Evolutionary conservation across 495 filamentous ascomycete species (phyloP).

Genomic region (Platismatia glauca): DNA sequence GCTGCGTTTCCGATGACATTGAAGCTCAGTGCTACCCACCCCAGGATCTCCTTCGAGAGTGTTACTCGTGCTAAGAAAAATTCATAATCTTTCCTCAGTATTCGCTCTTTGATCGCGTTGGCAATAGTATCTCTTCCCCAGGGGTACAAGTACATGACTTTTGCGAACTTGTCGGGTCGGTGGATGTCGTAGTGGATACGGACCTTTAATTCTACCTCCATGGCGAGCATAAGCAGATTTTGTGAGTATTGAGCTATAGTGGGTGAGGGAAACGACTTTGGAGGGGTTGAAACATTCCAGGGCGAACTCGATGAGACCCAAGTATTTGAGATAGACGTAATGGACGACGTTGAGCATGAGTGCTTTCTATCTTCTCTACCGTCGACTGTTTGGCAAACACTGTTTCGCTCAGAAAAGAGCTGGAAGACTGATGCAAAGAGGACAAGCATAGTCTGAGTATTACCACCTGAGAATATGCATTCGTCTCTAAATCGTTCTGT

Average conservation of each 20-base stretch:
- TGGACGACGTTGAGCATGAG: too few relatives aligned
- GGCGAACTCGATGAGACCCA: neutral
- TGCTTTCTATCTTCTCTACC: neutral
- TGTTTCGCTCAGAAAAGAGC: too few relatives aligned
- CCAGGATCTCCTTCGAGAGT: neutral
- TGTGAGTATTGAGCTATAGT: neutral
- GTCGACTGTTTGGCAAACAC: neutral
- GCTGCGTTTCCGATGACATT: neutral
- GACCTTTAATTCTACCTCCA: too few relatives aligned
- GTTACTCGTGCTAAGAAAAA: neutral
- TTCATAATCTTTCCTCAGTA: neutral
- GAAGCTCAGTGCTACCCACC: neutral
- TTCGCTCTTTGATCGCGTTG: neutral
- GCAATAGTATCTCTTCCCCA: neutral
- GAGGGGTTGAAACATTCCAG: neutral
- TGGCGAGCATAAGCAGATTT: neutral
- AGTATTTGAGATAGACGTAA: too few relatives aligned
- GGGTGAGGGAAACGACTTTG: neutral
- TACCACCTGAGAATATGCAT: neutral
- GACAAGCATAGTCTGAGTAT: neutral
- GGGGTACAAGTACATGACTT: neutral
- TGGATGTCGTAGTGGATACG: neutral
- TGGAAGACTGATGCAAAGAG: too few relatives aligned
- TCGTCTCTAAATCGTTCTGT: too few relatives aligned
- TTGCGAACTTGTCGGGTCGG: neutral